phyloP scores from a whole-genome alignment of 768 basidiomycete species.

The Pisolithus tinctorius region DNA sequence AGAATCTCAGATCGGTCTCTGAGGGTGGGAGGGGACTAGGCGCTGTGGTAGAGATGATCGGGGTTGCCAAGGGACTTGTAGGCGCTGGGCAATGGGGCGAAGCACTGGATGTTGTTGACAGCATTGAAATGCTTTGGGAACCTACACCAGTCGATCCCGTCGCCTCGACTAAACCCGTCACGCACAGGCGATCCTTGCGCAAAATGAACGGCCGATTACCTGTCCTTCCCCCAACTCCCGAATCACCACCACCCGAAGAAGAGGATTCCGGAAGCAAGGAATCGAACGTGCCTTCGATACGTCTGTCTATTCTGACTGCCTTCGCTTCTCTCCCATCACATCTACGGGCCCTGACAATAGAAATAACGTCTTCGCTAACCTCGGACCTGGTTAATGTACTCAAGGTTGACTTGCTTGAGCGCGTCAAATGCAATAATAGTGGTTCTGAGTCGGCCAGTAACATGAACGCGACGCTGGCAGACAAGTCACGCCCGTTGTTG shows the following conservation, averaged over 20 bases:
- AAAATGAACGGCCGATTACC: constrained; percentile 18
- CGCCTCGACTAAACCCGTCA: constrained; percentile 2
- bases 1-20: constrained; percentile 51
- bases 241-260: constrained; percentile 12
- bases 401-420: constrained; percentile 55
- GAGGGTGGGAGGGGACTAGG: constrained; percentile 59
- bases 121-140: constrained; percentile 56
- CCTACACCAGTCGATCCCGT: constrained; percentile 4
- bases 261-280: constrained; percentile 18
- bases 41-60: constrained; percentile 72
- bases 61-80: constrained; percentile 67
- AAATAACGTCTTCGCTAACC: constrained; percentile 73
- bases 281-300: constrained; percentile 32
- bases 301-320: constrained; percentile 63
- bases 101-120: constrained; percentile 69
- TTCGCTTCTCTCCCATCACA: constrained; percentile 72
- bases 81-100: constrained; percentile 83
- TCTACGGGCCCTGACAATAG: constrained; percentile 60
- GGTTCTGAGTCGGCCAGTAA: constrained; percentile 12
- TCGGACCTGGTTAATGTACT: constrained; percentile 71
- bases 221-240: constrained; percentile 33
- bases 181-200: constrained; percentile 2
- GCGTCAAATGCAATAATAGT: constrained; percentile 30
- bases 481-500: constrained; percentile 65
- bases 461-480: constrained; percentile 43